Base-by-base conservation (phyloP, 306 rosid genomes). In the Vicia sativa region DNA sequence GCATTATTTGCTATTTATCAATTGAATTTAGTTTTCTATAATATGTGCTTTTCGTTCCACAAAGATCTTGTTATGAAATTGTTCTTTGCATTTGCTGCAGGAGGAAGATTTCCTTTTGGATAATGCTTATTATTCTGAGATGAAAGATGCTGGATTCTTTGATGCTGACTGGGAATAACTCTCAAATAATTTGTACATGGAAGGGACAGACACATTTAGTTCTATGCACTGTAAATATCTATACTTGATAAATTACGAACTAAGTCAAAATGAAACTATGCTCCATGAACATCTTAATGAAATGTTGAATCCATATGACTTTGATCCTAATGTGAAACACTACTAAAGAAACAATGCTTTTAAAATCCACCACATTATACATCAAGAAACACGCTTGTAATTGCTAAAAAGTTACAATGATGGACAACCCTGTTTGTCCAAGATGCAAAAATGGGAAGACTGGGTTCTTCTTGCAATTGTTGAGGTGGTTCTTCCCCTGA, bases 131-230 rank as follows among this genome's bases (percentile, higher is more conserved):
- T 90, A 85, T 78, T 82, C 88, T 0, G 95, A 87, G 74, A 90
- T 90, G 96, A 90, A 76, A 77, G 96, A 90, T 77, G 95, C 96
- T 12, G 96, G 96, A 60, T 90, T 90, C 88, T 87, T 90, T 67
- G 96, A 90, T 53, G 80, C 80, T n/a, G 92, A 90, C 39, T 90
- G 87, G 92, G 96, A 86, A 73, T 87, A 82, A 72, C 63, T 62
- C 23, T 23, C 23, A 50, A 25, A 52, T 63, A 72, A 64, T 61
- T 60, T 75, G 43, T 80, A 53, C 50, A 62, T 67, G 76, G 59
- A 46, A 50, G 45, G 54, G 9, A 54, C 26, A 13, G 15, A 9
- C 15, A 59, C 53, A 35, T 60, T 52, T 46, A 29, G 45, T 16
- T 73, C 2, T 48, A 13, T 72, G 65, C 38, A 38, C 42, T 75